These are phyloP conservation scores for Fusarium cyanostomum DNA, from an alignment of 2,329 filamentous ascomycete genomes.

Conservation along the genomic window DNA sequence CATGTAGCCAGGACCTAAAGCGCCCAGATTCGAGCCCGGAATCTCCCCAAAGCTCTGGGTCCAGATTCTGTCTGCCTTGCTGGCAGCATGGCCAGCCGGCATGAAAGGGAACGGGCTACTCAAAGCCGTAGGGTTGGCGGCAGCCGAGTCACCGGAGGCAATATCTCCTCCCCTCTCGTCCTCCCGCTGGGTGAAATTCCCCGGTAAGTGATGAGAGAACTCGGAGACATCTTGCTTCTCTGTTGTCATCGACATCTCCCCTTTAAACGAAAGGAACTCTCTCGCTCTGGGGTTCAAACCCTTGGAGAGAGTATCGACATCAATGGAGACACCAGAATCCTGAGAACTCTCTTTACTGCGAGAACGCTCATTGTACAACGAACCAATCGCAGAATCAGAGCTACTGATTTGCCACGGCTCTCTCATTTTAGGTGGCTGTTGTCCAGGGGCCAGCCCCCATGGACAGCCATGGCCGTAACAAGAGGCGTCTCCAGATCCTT, in stretches of 20 bases:
- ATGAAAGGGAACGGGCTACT: background rate
- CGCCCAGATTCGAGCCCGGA: background rate
- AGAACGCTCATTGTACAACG: background rate
- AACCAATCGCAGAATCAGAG: conserved; percentile 16
- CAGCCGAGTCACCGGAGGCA: background rate
- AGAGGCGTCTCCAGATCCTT: background rate
- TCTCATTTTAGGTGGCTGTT: background rate
- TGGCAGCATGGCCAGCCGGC: background rate
- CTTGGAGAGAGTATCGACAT: conserved; percentile 12
- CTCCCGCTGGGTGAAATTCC: background rate
- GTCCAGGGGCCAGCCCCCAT: background rate
- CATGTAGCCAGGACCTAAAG: background rate
- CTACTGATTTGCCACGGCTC: background rate
- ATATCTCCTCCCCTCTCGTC: background rate
- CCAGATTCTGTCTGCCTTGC: background rate
- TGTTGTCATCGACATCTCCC: background rate
- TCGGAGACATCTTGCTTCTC: background rate
- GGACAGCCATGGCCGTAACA: background rate
- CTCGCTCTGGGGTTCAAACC: conserved; percentile 47
- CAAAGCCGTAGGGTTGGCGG: background rate
- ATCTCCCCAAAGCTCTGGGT: background rate
- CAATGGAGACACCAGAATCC: conserved; percentile 33
- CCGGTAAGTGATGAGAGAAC: background rate
- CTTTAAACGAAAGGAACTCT: conserved; percentile 46
- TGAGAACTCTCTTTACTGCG: conserved; percentile 19